These are phyloP conservation scores for Eruca vesicaria DNA, from an alignment of 441 rosid genomes.

Conservation along the genomic window DNA sequence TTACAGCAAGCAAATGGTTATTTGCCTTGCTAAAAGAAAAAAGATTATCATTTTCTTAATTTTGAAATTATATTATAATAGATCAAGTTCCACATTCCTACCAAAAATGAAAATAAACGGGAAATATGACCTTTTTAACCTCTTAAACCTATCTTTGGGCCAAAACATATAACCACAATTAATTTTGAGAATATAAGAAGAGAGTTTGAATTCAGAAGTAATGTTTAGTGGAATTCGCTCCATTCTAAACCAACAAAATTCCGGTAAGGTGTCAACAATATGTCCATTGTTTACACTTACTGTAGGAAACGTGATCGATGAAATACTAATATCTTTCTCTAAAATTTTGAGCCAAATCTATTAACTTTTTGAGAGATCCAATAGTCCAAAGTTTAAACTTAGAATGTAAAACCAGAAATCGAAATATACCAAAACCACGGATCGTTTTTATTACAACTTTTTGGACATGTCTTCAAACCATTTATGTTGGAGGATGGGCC, in stretches of 20 bases:
- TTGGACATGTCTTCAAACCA: slow-evolving; percentile 6
- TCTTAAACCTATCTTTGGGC: no score
- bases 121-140: no score
- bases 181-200: not conserved
- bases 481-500: no score
- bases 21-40: no score
- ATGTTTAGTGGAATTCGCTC: not conserved
- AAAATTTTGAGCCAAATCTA: not conserved
- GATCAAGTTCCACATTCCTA: not conserved
- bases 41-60: no score
- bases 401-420: not conserved
- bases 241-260: not conserved
- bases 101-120: no score
- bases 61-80: no score
- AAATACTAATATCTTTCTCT: not conserved
- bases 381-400: not conserved
- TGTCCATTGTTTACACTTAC: not conserved
- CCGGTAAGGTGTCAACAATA: not conserved
- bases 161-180: not conserved
- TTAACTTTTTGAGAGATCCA: not conserved
- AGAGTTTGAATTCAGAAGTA: not conserved
- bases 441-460: not conserved
- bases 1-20: no score
- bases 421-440: not conserved
- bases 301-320: not conserved